These are phyloP conservation scores for Cladorrhinum samala DNA, from an alignment of 495 filamentous ascomycete genomes.

Conservation along the genomic window DNA sequence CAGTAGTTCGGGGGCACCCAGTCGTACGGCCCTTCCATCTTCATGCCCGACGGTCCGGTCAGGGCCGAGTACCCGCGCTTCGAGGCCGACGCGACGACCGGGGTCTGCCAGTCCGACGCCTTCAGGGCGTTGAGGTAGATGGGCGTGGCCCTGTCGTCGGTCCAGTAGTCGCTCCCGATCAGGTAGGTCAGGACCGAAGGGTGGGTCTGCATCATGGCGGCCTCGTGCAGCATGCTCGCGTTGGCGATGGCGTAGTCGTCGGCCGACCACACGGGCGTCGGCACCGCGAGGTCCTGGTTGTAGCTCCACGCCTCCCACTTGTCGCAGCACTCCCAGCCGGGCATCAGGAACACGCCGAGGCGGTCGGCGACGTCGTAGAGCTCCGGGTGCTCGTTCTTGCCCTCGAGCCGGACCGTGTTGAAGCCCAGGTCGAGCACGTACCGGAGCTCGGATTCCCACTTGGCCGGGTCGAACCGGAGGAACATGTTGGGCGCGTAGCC, in stretches of 20 bases:
- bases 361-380: constrained; percentile 53
- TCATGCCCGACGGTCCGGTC: constrained; percentile 54
- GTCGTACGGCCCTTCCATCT: constrained; percentile 64
- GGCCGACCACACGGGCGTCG: constrained; percentile 38
- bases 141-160: constrained; percentile 47
- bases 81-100: constrained; percentile 53
- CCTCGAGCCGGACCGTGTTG: constrained; percentile 59
- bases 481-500: constrained; percentile 60
- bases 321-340: constrained; percentile 64
- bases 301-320: constrained; percentile 65
- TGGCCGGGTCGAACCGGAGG: constrained; percentile 45
- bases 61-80: constrained; percentile 46
- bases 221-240: constrained; percentile 53
- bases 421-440: constrained; percentile 54
- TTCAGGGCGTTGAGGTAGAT: constrained; percentile 46
- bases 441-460: constrained; percentile 40
- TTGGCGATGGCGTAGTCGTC: constrained; percentile 51
- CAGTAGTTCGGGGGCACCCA: constrained; percentile 63
- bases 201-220: constrained; percentile 52
- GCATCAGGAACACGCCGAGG: constrained; percentile 55
- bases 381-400: constrained; percentile 58
- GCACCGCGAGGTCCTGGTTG: constrained; percentile 46
- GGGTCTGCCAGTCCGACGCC: constrained; percentile 49
- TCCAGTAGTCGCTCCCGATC: constrained; percentile 59
- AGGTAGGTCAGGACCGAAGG: constrained; percentile 52